Base-by-base conservation (phyloP, 108 stramenopile genomes). In the Fragilariopsis cylindrus region DNA sequence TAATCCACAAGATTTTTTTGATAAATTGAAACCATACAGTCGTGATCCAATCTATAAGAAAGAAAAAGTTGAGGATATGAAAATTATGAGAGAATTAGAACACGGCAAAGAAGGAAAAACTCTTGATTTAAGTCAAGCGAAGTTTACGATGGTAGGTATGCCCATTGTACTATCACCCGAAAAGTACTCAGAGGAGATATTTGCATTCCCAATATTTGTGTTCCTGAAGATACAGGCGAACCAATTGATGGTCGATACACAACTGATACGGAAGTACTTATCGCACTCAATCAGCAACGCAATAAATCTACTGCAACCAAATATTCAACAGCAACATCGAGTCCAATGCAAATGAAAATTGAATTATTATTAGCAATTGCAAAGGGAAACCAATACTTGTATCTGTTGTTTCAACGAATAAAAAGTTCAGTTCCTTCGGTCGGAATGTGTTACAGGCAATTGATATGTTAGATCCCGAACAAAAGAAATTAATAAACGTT, bases 261-360 rank as follows among this genome's bases (percentile, higher is more conserved):
- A 41, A 65, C 69, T 13, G 74, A 70, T 42, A 57, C 67, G 21
- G 79, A 80, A 54, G 39, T 58, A 15, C 48, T 69, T 41, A 56
- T 47, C 16, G 60, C 57, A 9, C 74, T 80, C 44, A 80, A 80
- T 49, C 18, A 42, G 40, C 79, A 80, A 48, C 74, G 79, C 6
- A 67, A 80, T 19, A 48, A 54, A 7, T n/a, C 70, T 4, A 71
- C 79, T 9, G 79, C 79, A 13, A 63, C 52, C 55, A 68, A 60
- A 18, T 75, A 75, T 45, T 75, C 79, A 12, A 75, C 79, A 18
- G 79, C 79, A 13, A 74, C 79, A 12, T 64, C 74, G 13, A 75
- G 69, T 62, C 79, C 79, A 42, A 80, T 80, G 79, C 79, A 80
- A 70, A 56, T 80, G 44, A 80, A 80, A 50, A 80, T 80, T 55